Conservation (phyloP, 192 early-diverging fungal species). For the Coemansia sp. region DNA sequence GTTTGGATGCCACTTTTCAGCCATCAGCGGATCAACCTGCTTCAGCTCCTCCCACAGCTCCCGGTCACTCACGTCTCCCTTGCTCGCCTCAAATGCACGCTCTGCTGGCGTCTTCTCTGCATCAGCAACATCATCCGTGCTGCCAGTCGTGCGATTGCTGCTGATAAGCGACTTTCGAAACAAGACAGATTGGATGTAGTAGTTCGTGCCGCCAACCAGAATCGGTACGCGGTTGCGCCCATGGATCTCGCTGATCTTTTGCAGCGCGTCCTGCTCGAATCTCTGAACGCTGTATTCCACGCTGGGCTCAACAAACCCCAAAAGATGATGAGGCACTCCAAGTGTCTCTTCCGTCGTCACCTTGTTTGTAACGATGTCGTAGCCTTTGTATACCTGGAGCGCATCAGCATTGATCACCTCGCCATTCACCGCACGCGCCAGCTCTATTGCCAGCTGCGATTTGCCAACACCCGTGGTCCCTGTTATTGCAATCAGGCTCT, state of each 20-base stretch:
- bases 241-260: conserved; percentile 79
- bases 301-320: conserved; percentile 71
- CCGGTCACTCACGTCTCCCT: conserved; percentile 39
- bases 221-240: conserved; percentile 71
- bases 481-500: conserved; percentile 62
- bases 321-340: conserved; percentile 78
- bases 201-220: conserved; percentile 94
- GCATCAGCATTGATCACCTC: conserved; percentile 96
- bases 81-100: conserved; percentile 27
- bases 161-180: conserved; percentile 72
- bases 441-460: conserved; percentile 85
- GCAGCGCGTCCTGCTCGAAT: conserved; percentile 76
- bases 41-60: conserved; percentile 69
- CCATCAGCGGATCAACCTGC: conserved; percentile 81
- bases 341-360: conserved; percentile 68
- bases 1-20: conserved; percentile 85
- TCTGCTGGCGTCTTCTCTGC: neutral
- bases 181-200: conserved; percentile 91
- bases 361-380: conserved; percentile 96
- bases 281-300: conserved; percentile 86
- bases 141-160: conserved; percentile 12
- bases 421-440: conserved; percentile 76
- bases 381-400: conserved; percentile 91
- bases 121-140: neutral
- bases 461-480: conserved; percentile 98